Evolutionary conservation across 495 filamentous ascomycete species (phyloP).

Genomic region (Oleoguttula mirabilis): DNA sequence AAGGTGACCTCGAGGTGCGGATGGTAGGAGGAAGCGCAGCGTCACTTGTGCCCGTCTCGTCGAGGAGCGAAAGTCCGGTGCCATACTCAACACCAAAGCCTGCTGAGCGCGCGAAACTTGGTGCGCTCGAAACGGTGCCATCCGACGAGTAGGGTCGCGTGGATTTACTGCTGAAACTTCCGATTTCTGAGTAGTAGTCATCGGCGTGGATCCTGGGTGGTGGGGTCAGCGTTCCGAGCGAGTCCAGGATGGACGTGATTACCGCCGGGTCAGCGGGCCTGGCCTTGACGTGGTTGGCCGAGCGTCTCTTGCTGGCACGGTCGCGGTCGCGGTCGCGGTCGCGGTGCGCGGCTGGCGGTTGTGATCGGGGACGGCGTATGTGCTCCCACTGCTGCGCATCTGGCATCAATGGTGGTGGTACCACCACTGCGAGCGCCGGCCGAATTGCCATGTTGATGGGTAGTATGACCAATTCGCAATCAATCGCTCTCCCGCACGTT

Average conservation of each 20-base stretch:
- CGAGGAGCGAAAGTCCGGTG: conserved; percentile 26
- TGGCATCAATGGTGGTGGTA: too few species aligned
- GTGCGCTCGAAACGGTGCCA: background rate
- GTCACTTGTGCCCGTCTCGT: conserved; percentile 50
- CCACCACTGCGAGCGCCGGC: too few species aligned
- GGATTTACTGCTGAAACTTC: conserved; percentile 4
- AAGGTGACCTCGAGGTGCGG: conserved; percentile 72
- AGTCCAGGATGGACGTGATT: conserved; percentile 86
- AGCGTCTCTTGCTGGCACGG: conserved; percentile 6
- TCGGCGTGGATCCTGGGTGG: background rate
- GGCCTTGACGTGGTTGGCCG: conserved; percentile 35
- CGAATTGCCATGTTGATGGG: too few species aligned
- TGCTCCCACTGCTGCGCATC: too few species aligned
- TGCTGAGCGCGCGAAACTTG: conserved; percentile 8
- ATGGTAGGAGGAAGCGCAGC: conserved; percentile 73
- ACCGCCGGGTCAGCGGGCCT: conserved; percentile 76
- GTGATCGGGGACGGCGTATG: background rate
- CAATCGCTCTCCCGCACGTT: too few species aligned
- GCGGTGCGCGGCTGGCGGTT: background rate
- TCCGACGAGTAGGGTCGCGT: conserved; percentile 2
- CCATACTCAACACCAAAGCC: conserved; percentile 65
- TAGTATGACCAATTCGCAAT: too few species aligned
- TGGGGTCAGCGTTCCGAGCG: conserved; percentile 48
- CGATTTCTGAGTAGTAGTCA: conserved; percentile 1
- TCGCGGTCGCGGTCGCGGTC: too few species aligned